A percentile compares a stretch with the other conserved stretches of the same genome.
phyloP scores from a whole-genome alignment of 257 asterid genomes.

The Agastache rugosa region DNA sequence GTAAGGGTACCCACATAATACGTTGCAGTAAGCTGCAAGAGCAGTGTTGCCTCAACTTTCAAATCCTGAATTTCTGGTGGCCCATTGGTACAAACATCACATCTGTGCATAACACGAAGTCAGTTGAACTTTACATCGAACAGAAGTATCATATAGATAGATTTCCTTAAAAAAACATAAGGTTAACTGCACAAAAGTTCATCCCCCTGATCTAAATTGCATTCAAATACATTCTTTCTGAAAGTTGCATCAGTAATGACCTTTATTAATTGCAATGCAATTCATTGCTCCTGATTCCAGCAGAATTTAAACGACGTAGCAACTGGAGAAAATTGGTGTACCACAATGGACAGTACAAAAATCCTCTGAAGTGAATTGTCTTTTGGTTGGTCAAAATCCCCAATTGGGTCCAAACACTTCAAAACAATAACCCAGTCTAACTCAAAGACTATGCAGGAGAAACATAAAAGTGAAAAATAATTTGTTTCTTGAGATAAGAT shows the following conservation, averaged over 20 bases:
- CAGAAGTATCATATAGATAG: constrained; percentile 14
- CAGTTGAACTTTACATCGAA: constrained; percentile 15
- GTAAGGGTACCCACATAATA: constrained; percentile 52
- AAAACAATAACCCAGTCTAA: background rate
- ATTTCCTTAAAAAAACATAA: background rate
- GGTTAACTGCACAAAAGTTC: background rate
- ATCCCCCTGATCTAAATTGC: background rate
- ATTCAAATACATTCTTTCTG: background rate
- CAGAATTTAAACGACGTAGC: background rate
- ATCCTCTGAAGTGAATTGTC: background rate
- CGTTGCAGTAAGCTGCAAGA: constrained; percentile 61
- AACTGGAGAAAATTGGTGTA: background rate
- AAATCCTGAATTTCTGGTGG: constrained; percentile 72
- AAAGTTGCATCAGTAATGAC: background rate
- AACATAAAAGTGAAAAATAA: background rate
- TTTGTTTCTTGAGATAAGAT: background rate
- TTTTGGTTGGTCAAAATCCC: background rate
- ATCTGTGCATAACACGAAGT: constrained; percentile 51
- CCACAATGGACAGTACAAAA: background rate
- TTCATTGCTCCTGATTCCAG: background rate
- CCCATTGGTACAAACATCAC: constrained; percentile 70
- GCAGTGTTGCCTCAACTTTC: constrained; percentile 56
- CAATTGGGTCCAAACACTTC: background rate
- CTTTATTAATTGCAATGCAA: background rate
- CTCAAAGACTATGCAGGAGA: background rate